Base-by-base conservation (phyloP, 345 rosid species). In the Bruguiera sexangula region DNA sequence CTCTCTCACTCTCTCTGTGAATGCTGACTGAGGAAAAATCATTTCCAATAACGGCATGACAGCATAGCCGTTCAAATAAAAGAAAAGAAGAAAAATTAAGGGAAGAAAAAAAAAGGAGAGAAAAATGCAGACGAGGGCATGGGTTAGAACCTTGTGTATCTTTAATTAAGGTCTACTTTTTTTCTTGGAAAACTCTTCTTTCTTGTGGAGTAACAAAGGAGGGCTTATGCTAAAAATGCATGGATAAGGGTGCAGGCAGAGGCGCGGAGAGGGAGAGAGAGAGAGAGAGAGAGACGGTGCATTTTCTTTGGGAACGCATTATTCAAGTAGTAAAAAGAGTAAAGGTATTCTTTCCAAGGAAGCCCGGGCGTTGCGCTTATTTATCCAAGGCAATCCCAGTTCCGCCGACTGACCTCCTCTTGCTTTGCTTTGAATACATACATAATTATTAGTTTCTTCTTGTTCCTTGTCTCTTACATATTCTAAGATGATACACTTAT, bases 321-420 rank as follows among this genome's bases (percentile, higher is more conserved):
- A 43, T 43, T 11, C 18, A 13, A 13, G 18, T 2, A 13, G 50
- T 43, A 0, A 43, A 43, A 43, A 43, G 18, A 15, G 15, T 26
- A 37, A 7, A 27, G 60, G 68, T 62, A 31, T 21, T 64, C 6
- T 69, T 76, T 73, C 77, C 85, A 31, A 79, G 83, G 59, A 69
- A 73, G 71, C 83, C 76, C 83, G 85, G 75, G 79, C 66, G 79
- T 66, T 76, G 79, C 83, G 81, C 81, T 74, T 73, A 79, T 82
- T 82, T 79, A 81, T 79, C 85, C 85, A 24, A 82, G 62, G 81
- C 60, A 71, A 74, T 76, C 85, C 77, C 81, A 79, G 63, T 79
- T 72, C 75, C 77, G 77, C 75, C 77, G 77, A 64, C 69, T 67
- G 67, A 0, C 62, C 36, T n/a, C 43, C 60, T 59, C 1, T 24